phyloP scores from a whole-genome alignment of 345 rosid genomes.

The Tarenaya hassleriana region DNA sequence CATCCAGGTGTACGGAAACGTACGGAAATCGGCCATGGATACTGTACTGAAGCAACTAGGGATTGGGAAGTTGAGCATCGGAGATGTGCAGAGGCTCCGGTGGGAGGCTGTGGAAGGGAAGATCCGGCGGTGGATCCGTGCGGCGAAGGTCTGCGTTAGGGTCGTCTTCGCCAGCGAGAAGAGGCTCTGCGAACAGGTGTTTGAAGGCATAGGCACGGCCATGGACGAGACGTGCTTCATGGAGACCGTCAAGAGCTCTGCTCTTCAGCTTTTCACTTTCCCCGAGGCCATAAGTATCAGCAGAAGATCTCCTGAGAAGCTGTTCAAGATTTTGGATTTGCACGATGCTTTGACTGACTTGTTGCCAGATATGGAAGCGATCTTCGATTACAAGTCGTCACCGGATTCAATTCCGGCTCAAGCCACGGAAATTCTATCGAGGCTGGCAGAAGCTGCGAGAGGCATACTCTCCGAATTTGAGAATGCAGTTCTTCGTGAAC shows the following conservation, averaged over 20 bases:
- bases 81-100: conserved; percentile 79
- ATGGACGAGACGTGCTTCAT: conserved; percentile 76
- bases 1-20: conserved; percentile 60
- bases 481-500: conserved; percentile 73
- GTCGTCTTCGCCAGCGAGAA: conserved; percentile 81
- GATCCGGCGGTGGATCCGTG: conserved; percentile 86
- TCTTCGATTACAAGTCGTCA: conserved; percentile 46
- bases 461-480: conserved; percentile 88
- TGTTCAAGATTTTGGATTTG: conserved; percentile 86
- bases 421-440: conserved; percentile 77
- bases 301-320: conserved; percentile 85
- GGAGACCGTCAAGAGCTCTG: conserved; percentile 84
- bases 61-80: conserved; percentile 77
- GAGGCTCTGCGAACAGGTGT: conserved; percentile 68
- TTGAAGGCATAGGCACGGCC: conserved; percentile 36
- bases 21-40: conserved; percentile 71
- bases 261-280: conserved; percentile 73
- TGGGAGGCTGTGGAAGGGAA: conserved; percentile 77
- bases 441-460: conserved; percentile 82
- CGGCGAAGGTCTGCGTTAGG: conserved; percentile 69
- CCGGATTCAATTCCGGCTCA: conserved; percentile 63
- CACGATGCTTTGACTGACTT: conserved; percentile 76
- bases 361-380: conserved; percentile 71
- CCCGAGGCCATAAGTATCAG: conserved; percentile 93
- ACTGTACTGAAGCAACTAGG: conserved; percentile 58